Conservation (phyloP, 202 grass and related monocot genomes). For the Setaria italica region DNA sequence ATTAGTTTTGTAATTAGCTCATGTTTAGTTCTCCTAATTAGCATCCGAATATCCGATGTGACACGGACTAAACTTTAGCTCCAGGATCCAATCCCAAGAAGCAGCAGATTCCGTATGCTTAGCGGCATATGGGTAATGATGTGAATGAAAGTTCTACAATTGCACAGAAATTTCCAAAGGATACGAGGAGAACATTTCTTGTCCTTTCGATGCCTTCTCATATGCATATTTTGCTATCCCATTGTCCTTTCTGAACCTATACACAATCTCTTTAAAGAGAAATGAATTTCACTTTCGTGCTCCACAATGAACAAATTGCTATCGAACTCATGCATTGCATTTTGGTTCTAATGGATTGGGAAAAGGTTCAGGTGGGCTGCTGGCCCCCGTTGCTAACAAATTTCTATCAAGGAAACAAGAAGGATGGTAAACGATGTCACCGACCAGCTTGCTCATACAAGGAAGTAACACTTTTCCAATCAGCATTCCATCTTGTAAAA, state of each 20-base stretch:
- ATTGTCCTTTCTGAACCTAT: slow-evolving; percentile 86
- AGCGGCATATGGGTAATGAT: slow-evolving; percentile 73
- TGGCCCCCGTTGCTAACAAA: neutral
- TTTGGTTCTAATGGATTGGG: no score
- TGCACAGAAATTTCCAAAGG: slow-evolving; percentile 40
- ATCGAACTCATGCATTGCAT: no score
- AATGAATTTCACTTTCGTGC: slow-evolving; percentile 38
- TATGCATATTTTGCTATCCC: slow-evolving; percentile 99
- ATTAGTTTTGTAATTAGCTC: no score
- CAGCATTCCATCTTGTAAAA: slow-evolving; percentile 96
- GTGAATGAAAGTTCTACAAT: neutral
- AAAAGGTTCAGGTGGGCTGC: no score
- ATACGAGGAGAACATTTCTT: slow-evolving; percentile 99
- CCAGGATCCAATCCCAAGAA: slow-evolving; percentile 8
- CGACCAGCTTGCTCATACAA: slow-evolving; percentile 95
- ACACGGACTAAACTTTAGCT: no score
- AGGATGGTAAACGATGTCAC: slow-evolving; percentile 39
- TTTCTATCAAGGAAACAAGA: slow-evolving; percentile 12
- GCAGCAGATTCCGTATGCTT: slow-evolving; percentile 98
- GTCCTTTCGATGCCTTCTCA: slow-evolving; percentile 98
- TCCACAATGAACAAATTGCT: neutral
- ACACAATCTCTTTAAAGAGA: slow-evolving; percentile 76
- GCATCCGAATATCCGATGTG: no score
- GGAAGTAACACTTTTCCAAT: slow-evolving; percentile 89
- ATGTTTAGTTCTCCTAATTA: no score